A percentile compares a stretch with the other conserved stretches of the same genome.
These are phyloP conservation scores for Penicillium sp. DNA, from an alignment of 2,329 filamentous ascomycete genomes.

Conservation along the genomic window DNA sequence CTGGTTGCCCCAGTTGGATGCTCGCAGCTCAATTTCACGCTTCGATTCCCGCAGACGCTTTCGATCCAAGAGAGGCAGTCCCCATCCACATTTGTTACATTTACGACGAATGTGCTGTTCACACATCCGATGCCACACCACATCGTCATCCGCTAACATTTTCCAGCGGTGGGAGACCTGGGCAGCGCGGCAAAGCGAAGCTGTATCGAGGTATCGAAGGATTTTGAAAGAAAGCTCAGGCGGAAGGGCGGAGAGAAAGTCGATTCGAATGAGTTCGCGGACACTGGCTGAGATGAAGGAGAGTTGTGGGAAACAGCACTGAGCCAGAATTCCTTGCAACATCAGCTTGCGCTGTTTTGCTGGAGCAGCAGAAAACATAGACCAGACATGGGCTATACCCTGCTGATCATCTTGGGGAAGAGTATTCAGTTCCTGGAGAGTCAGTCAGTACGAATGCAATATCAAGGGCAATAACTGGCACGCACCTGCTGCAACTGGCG, in stretches of 20 bases:
- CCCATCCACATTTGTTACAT: constrained; percentile 95
- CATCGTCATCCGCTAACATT: constrained; percentile 89
- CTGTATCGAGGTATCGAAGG: constrained; percentile 86
- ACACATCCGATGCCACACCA: constrained; percentile 98
- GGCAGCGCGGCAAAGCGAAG: constrained; percentile 90
- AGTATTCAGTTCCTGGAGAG: constrained; percentile 71
- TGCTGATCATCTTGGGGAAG: constrained; percentile 85
- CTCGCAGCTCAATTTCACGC: constrained; percentile 74
- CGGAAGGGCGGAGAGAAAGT: constrained; percentile 87
- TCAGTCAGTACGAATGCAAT: not conserved
- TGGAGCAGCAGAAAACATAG: constrained; percentile 91
- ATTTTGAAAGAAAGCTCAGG: constrained; percentile 92
- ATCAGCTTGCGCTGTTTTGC: constrained; percentile 93
- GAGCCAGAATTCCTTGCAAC: constrained; percentile 91
- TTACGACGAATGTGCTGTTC: constrained; percentile 94
- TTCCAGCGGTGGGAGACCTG: constrained; percentile 91
- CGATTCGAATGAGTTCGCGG: constrained; percentile 93
- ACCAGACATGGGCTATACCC: constrained; percentile 96
- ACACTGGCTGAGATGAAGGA: constrained; percentile 90
- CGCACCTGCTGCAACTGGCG: constrained; percentile 81
- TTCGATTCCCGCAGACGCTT: constrained; percentile 86
- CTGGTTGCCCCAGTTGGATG: constrained; percentile 59
- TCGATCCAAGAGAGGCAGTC: constrained; percentile 82
- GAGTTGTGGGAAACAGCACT: constrained; percentile 96
- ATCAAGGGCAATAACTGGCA: not conserved